Base-by-base conservation (phyloP, 2,329 filamentous ascomycete genomes). In the Phyllosticta paracitricarpa region DNA sequence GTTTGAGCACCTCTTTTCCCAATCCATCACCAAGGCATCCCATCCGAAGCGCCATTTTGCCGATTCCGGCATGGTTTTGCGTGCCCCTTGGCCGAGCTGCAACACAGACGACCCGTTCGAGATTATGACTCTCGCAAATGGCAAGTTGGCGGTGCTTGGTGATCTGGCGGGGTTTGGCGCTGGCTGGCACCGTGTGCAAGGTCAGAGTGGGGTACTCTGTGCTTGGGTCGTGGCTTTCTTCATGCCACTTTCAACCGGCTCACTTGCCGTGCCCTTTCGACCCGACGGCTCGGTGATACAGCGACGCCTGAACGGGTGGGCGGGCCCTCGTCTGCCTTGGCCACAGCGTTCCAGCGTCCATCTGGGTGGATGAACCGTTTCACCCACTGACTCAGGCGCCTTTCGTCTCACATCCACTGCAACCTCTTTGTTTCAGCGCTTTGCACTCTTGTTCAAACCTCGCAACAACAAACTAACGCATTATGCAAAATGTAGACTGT, bases 401-500 rank as follows among this genome's bases (percentile, higher is more conserved):
- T 56, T 56, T 22, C 14, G n/a, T 48, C 22, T 28, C 35, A 14
- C 25, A 7, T 19, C 51, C 51, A 60, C 53, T 53, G 54, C 57
- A 53, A 51, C 56, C 64, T 62, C 62, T 33, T 61, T 61, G 56
- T 30, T 12, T 35, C 25, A 51, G 22, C 48, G 26, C 53, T 19
- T 56, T 53, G 2, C 56, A 24, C 30, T 24, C 12, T 33, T 28
- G 59, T 28, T 17, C 22, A 28, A 26, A 61, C 58, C 28, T 57
- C 57, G 51, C 40, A 63, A 58, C 48, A 53, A 40, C 59, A 51
- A 33, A 48, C 57, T 56, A 61, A 61, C 33, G 33, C 35, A 26
- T 40, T 40, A 51, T 56, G 58, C 57, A 68, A 63, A 30, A 28
- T 30, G 60, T 66, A 80, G 83, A 84, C 97, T 64, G 91, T 97